Percentiles rank a stretch among this genome's conserved stretches.
Conservation (phyloP, 306 rosid species). For the Citrullus colocynthis region DNA sequence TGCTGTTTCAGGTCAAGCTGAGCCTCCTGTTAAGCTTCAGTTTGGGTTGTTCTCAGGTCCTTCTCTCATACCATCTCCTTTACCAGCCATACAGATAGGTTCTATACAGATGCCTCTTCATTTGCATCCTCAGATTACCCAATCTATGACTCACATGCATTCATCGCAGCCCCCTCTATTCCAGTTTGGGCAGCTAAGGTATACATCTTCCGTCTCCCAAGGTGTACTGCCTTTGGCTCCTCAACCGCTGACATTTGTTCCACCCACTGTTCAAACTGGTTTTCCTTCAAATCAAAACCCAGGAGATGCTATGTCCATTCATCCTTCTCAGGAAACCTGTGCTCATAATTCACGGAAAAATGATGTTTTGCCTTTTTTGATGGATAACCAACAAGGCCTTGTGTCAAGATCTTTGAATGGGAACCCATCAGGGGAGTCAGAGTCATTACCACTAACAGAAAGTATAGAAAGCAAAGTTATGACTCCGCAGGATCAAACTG, state of each 20-base stretch:
- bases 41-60: constrained; percentile 98
- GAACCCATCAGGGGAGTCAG: constrained; percentile 20
- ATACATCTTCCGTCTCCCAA: constrained; percentile 60
- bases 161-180: constrained; percentile 75
- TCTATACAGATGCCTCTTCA: constrained; percentile 98
- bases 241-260: constrained; percentile 68
- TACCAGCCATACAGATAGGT: constrained; percentile 94
- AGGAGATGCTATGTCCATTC: constrained; percentile 44
- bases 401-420: constrained; percentile 32
- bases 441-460: constrained; percentile 19
- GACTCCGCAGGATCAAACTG: constrained; percentile 30
- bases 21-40: constrained; percentile 76
- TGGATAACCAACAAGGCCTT: constrained; percentile 31
- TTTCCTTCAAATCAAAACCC: constrained; percentile 44
- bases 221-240: constrained; percentile 73
- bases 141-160: constrained; percentile 64
- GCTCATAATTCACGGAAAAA: constrained; percentile 27
- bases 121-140: constrained; percentile 67
- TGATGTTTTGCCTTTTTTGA: constrained; percentile 23
- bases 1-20: constrained; percentile 49
- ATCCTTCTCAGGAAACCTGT: constrained; percentile 37
- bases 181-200: constrained; percentile 94
- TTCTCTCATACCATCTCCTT: constrained; percentile 86
- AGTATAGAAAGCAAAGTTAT: constrained; percentile 27
- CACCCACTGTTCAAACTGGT: constrained; percentile 43